Evolutionary conservation across 352 stramenopile genomes (phyloP), one percentile per base, ranked within the genome.

Genomic region (Phytopythium vexans): DNA sequence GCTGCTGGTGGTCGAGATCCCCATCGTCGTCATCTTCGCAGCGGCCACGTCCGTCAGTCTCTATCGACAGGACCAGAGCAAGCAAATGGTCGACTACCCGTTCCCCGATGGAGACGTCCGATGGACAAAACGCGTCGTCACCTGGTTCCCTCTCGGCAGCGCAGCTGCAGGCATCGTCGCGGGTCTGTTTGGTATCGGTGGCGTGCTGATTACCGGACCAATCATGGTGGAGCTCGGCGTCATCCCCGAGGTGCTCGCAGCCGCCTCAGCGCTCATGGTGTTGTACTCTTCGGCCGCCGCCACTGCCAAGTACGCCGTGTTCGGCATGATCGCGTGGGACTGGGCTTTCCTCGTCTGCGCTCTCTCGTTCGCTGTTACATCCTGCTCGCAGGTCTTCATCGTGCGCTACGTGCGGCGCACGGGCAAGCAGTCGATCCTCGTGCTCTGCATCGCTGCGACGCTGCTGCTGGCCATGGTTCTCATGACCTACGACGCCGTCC

Each of bases 401-500:
- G 54, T 76, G 6, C 56, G 71, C 8, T 82, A 70, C 49, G 71
- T 84, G 32, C 66, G 74, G 3, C 64, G 67, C 44, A 63, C 40
- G 66, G 62, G 14, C 67, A 68, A n/a, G 56, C 70, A 83, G 57
- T 82, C 72, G n/a, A 71, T 86, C 46, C 72, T 86, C 37, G 72
- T 86, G 32, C 62, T 84, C 7, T 86, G 70, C 41, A 79, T 84
- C 35, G 73, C 61, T 34, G 55, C 60, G 15, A 77, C 70, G 12
- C 72, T 78, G 38, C 69, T 62, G 42, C 49, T 84, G 27, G 70
- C 70, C 45, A 66, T 60, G 31, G 50, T 62, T 5, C 57, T 80
- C 51, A 86, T 86, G 74, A 66, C 69, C 34, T 85, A 78, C 49
- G 65, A 70, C 52, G 68, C 69, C n/a, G 64, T 82, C 40, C 72